Conservation (phyloP, 225 moss, liverwort and hornwort species). For the Asterella californica region DNA sequence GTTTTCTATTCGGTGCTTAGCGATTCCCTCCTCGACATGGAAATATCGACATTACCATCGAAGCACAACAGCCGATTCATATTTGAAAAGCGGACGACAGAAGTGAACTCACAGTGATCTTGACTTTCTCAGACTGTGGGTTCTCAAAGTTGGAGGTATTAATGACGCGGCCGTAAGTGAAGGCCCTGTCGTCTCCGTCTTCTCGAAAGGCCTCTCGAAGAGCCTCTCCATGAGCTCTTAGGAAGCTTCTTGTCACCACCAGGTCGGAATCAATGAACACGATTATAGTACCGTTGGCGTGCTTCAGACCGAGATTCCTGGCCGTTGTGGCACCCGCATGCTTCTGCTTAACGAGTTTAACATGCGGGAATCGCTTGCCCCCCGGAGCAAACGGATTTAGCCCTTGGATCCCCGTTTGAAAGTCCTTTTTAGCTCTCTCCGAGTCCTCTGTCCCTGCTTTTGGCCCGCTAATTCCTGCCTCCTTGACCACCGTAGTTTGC, state of each 20-base stretch:
- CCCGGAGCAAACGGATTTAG: conserved; percentile 1
- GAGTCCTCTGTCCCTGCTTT: neutral
- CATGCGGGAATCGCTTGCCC: conserved; percentile 57
- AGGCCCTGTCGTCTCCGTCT: conserved; percentile 69
- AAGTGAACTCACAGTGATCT: conserved; percentile 47
- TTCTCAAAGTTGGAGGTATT: conserved; percentile 74
- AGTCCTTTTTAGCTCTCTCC: neutral
- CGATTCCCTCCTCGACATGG: no score
- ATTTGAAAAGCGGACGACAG: neutral
- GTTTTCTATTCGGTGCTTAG: no score
- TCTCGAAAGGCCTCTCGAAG: conserved; percentile 50
- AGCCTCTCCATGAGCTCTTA: conserved; percentile 68
- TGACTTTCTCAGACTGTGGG: conserved; percentile 65
- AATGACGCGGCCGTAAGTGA: conserved; percentile 81
- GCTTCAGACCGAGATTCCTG: conserved; percentile 68
- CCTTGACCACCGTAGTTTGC: neutral
- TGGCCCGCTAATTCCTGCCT: neutral
- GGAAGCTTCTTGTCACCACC: conserved; percentile 61
- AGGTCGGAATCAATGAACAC: conserved; percentile 91
- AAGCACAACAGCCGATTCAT: neutral
- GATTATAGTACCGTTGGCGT: conserved; percentile 59
- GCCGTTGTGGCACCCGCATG: conserved; percentile 83
- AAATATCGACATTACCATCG: no score
- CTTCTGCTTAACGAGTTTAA: conserved; percentile 62
- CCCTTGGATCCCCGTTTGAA: neutral